Conservation (phyloP, 805 yeast genomes). For the Nakazawaea ambrosiae region DNA sequence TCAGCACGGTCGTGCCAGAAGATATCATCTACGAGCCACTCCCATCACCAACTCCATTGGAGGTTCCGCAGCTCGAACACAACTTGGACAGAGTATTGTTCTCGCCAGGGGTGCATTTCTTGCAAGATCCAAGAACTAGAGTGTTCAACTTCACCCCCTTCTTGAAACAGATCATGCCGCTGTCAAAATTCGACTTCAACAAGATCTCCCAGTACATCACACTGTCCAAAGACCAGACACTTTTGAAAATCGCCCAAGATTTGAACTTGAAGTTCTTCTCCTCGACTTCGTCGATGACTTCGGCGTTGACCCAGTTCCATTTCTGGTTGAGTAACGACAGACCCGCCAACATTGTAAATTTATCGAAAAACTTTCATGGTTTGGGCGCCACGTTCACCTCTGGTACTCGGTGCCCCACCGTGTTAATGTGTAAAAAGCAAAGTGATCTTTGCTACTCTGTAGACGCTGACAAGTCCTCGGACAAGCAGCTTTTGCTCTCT, state of each 20-base stretch:
- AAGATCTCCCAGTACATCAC: constrained; percentile 51
- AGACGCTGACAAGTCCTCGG: constrained; percentile 62
- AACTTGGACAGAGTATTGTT: constrained; percentile 66
- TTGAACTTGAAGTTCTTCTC: constrained; percentile 44
- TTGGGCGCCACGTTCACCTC: constrained; percentile 28
- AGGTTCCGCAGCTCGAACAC: constrained; percentile 55
- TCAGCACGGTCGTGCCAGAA: background rate
- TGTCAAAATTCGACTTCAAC: constrained; percentile 60
- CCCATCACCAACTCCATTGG: background rate
- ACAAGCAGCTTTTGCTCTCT: constrained; percentile 61
- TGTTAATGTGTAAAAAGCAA: constrained; percentile 44
- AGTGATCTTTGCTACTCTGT: constrained; percentile 42
- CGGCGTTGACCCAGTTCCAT: constrained; percentile 68
- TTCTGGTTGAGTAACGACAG: constrained; percentile 56
- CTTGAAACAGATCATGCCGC: constrained; percentile 51
- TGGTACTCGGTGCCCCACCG: constrained; percentile 45
- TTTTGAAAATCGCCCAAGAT: constrained; percentile 40
- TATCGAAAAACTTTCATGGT: constrained; percentile 38
- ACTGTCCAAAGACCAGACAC: constrained; percentile 54
- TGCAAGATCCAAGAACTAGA: constrained; percentile 72
- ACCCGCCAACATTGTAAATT: constrained; percentile 38
- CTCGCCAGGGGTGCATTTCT: constrained; percentile 74
- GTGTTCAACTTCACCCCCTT: constrained; percentile 62
- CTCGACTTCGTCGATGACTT: constrained; percentile 87
- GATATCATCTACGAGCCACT: constrained; percentile 1